Base-by-base conservation (phyloP, 2,329 filamentous ascomycete genomes). In the Fusarium equiseti region DNA sequence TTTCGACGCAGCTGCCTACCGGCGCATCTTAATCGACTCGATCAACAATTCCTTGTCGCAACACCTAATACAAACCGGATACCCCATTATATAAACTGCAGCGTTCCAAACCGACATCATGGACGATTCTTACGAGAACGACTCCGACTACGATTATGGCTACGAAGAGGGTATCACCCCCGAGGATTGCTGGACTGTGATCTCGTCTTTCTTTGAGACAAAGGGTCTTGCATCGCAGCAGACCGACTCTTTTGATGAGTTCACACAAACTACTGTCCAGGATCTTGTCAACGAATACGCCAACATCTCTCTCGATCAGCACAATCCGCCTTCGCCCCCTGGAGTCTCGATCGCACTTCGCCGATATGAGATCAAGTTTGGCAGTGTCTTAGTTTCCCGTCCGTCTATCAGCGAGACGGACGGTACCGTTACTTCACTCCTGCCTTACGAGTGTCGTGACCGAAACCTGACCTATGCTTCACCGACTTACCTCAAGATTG, bases 171-270 rank as follows among this genome's bases (percentile, higher is more conserved):
- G 85, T 74, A 97, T 98, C 83, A 97, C 95, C 27, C 93, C 95
- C 66, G 96, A 98, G 84, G 97, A 99, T 83, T 98, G 94, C 85
- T 99, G 97, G 96, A 92, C 92, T 72, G 95, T 98, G 77, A 98
- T 99, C 79, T 94, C 93, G 60, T 92, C 96, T 12, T 98, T 98
- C 85, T 99, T 99, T 83, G 94, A 98, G 75, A 89, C 90, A 69
- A 99, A 98, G 83, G 95, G 96, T 77, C 88, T 99, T 32, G 96
- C 97, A 24, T 97, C 96, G 18, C 95, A 99, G 82, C 96, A 99
- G 84, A 91, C 98, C 69, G 95, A 98, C 80, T 99, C 97, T 0
- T 99, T 97, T 83, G 94, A 99, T 82, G 95, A 98, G 79, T 99
- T 99, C 77, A 95, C 96, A 61, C 91, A 92, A 65, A 94, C 93